Evolutionary conservation across 768 basidiomycete genomes (phyloP), one percentile per base, ranked within the genome.

Genomic region (Mycena metata): DNA sequence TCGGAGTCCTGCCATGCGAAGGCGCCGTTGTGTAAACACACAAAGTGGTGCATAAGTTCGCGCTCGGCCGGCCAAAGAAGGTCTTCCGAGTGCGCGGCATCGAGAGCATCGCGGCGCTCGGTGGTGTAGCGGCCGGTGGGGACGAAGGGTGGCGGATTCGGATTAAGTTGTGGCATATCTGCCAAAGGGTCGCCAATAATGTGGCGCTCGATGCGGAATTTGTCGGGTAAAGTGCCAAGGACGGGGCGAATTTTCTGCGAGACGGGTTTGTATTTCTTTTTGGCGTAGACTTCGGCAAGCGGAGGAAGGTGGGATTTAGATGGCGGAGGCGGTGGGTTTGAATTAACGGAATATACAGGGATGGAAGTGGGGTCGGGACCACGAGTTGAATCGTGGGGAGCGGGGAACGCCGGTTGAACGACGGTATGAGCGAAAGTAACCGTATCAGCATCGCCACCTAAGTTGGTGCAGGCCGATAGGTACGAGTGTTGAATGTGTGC

Each of bases 221-320:
- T 24, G 16, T 73, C 66, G 6, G 76, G 76, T 16, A 75, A 41
- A 5, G 19, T 47, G 2, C 66, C 70, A 5, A 66, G 57, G 0
- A 75, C 60, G 0, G 76, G 76, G 17, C 64, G 60, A 13, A 75
- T 57, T 23, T 73, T 64, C 30, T 69, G 57, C 1, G 71, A 70
- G 6, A 77, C 76, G 0, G 66, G 69, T 43, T 77, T 77, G 54
- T 77, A 77, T 43, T 73, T 76, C 61, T 69, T 72, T 36, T 66
- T 69, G 4, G 66, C 66, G 19, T 47, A 67, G 13, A 56, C 36
- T 12, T 46, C 39, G 24, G 43, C 54, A 7, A 42, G 54, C 7
- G 58, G 59, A 7, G 52, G 66, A 35, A 59, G 64, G 16, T 3
- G 15, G 12, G 59, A 23, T 8, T n/a, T n/a, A n/a, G 42, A 19